Conservation (phyloP, 2,329 filamentous ascomycete genomes). For the Colletotrichum liaoningense region DNA sequence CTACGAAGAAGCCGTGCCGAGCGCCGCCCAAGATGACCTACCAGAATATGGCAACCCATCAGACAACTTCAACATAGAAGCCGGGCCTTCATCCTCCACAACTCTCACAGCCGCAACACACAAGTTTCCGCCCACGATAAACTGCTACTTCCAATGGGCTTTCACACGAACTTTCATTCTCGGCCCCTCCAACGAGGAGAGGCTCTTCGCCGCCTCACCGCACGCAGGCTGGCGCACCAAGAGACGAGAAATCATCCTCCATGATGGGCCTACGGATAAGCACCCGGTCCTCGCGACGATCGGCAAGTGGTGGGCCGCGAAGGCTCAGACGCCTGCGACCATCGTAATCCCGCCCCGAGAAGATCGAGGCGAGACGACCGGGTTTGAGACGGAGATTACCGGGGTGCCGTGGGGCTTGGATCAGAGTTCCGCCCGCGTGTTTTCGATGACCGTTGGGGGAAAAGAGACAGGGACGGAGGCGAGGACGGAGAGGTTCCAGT, state of each 20-base stretch:
- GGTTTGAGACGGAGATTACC: not conserved
- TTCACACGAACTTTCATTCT: slow-evolving; percentile 36
- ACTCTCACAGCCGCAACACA: not conserved
- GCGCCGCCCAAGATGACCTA: not conserved
- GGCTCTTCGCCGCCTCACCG: slow-evolving; percentile 37
- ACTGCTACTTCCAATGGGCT: slow-evolving; percentile 37
- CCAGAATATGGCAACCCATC: not conserved
- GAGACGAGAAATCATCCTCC: slow-evolving; percentile 37
- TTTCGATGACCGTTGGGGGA: not conserved
- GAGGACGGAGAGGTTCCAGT: slow-evolving; percentile 41
- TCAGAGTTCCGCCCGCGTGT: not conserved
- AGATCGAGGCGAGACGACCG: not conserved
- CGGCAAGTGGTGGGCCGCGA: slow-evolving; percentile 20
- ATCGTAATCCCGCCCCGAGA: not conserved
- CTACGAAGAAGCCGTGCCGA: not conserved
- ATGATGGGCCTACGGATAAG: slow-evolving; percentile 33
- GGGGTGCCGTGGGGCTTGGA: not conserved
- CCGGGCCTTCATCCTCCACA: not conserved
- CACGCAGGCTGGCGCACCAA: slow-evolving; percentile 34
- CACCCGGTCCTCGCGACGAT: slow-evolving; percentile 38
- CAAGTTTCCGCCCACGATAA: slow-evolving; percentile 37
- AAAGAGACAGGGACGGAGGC: slow-evolving; percentile 26
- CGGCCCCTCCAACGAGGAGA: slow-evolving; percentile 35
- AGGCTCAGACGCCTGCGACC: not conserved
- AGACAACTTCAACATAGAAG: not conserved